Percentiles rank a stretch among this genome's conserved stretches.
These are phyloP conservation scores for Galerina marginata DNA, from an alignment of 768 basidiomycete species.

Conservation along the genomic window DNA sequence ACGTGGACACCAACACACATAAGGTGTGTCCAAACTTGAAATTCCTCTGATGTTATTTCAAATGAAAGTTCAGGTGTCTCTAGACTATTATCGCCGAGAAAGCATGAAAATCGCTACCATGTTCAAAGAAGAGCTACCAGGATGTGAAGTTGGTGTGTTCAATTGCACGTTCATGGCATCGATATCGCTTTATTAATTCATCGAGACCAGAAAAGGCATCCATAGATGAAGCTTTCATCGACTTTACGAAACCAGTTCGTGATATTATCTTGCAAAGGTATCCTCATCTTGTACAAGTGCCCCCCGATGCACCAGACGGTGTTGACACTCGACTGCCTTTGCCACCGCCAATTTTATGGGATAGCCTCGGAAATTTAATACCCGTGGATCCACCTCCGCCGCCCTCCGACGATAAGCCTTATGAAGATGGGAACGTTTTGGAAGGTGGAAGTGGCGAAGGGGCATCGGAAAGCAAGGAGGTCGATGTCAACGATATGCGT, in stretches of 20 bases:
- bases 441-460: conserved; percentile 7
- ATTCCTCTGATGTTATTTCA: neutral
- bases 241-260: conserved; percentile 84
- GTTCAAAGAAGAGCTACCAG: conserved; percentile 81
- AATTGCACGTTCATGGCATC: neutral
- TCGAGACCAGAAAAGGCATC: conserved; percentile 84
- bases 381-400: conserved; percentile 49
- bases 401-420: conserved; percentile 21
- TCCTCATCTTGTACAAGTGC: conserved; percentile 76
- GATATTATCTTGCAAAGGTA: conserved; percentile 74
- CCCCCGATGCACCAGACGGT: conserved; percentile 69
- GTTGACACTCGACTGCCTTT: conserved; percentile 79
- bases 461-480: conserved; percentile 1
- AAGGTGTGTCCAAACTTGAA: conserved; percentile 59
- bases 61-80: conserved; percentile 67
- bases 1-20: conserved; percentile 88
- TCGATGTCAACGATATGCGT: conserved; percentile 33
- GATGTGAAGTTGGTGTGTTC: conserved; percentile 76
- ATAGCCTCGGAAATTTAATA: conserved; percentile 62
- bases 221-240: conserved; percentile 96
- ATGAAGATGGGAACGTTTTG: neutral
- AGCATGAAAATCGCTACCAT: conserved; percentile 83
- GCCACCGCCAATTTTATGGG: conserved; percentile 71
- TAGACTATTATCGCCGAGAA: conserved; percentile 93
- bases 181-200: neutral